phyloP scores from a whole-genome alignment of 2,329 filamentous ascomycete genomes.

The Fusarium armeniacum region DNA sequence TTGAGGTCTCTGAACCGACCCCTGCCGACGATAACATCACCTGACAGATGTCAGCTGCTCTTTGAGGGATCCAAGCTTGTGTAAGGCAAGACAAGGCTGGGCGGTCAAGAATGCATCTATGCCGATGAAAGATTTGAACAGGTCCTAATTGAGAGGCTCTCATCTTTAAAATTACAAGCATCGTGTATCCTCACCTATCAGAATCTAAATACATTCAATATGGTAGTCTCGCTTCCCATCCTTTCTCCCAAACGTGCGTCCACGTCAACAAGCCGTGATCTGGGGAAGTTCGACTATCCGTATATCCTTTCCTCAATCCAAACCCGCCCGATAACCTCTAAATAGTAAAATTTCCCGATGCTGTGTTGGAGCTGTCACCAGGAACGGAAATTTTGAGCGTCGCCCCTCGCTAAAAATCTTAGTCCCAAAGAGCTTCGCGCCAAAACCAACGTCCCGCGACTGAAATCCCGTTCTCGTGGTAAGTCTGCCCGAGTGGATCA shows the following conservation, averaged over 20 bases:
- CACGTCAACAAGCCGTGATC: not conserved
- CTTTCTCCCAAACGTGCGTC: constrained; percentile 20
- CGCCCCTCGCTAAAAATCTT: constrained; percentile 10
- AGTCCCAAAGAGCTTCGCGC: constrained; percentile 19
- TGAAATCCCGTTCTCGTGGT: constrained; percentile 21
- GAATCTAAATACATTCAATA: not conserved
- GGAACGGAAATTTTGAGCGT: not conserved
- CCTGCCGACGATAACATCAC: constrained; percentile 13
- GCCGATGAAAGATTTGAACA: not conserved
- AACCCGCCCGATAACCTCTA: constrained; percentile 7
- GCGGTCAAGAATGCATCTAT: not conserved
- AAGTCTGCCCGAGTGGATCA: constrained; percentile 39
- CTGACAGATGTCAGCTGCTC: constrained; percentile 4
- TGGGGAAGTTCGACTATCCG: constrained; percentile 2
- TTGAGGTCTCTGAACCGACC: not conserved
- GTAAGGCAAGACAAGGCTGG: constrained; percentile 2
- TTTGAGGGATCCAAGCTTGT: not conserved
- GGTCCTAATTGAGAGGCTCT: not conserved
- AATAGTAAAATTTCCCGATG: not conserved
- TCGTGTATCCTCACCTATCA: constrained; percentile 14
- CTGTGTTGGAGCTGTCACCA: not conserved
- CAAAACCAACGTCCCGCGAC: constrained; percentile 11
- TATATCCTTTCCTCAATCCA: not conserved
- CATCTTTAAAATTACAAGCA: not conserved
- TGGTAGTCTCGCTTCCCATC: not conserved